Percentiles rank a stretch among this genome's conserved stretches.
phyloP scores from a whole-genome alignment of 441 rosid species.

The Euphorbia corollata region DNA sequence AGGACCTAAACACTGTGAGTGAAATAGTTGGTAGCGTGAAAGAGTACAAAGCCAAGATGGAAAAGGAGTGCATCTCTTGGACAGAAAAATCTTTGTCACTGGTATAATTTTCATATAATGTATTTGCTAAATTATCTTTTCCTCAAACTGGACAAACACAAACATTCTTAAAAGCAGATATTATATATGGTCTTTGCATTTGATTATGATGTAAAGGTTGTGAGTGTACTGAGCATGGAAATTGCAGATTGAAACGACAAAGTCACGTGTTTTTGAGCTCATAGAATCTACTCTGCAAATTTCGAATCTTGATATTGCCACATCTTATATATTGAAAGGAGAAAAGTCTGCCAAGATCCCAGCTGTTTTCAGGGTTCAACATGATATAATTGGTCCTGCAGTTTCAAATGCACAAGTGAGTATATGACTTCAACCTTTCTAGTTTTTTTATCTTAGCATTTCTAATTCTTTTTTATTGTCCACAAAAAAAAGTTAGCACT shows the following conservation, averaged over 20 bases:
- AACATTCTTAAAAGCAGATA: slow-evolving; percentile 16
- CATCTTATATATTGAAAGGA: slow-evolving; percentile 50
- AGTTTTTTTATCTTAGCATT: slow-evolving; percentile 6
- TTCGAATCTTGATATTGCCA: slow-evolving; percentile 70
- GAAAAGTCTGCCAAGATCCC: slow-evolving; percentile 43
- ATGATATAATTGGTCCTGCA: slow-evolving; percentile 71
- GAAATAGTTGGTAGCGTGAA: slow-evolving; percentile 49
- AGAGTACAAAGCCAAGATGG: slow-evolving; percentile 49
- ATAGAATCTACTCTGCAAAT: slow-evolving; percentile 64
- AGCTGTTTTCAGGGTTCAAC: slow-evolving; percentile 50
- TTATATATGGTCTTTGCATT: not conserved
- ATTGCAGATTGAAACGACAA: slow-evolving; percentile 62
- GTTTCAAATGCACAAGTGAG: slow-evolving; percentile 69
- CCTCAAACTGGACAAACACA: slow-evolving; percentile 1
- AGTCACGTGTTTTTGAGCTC: slow-evolving; percentile 61
- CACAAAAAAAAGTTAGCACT: not conserved
- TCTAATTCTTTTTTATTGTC: not conserved
- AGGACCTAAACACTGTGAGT: slow-evolving; percentile 50
- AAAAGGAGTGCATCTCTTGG: slow-evolving; percentile 75
- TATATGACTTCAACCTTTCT: slow-evolving; percentile 17
- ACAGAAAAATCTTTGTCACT: slow-evolving; percentile 49
- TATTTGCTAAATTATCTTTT: not conserved
- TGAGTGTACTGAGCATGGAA: slow-evolving; percentile 21
- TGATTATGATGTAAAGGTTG: slow-evolving; percentile 17
- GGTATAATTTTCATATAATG: slow-evolving; percentile 39